A percentile compares a stretch with the other conserved stretches of the same genome.
phyloP scores from a whole-genome alignment of 805 yeast species.

The Yarrowia sp. region DNA sequence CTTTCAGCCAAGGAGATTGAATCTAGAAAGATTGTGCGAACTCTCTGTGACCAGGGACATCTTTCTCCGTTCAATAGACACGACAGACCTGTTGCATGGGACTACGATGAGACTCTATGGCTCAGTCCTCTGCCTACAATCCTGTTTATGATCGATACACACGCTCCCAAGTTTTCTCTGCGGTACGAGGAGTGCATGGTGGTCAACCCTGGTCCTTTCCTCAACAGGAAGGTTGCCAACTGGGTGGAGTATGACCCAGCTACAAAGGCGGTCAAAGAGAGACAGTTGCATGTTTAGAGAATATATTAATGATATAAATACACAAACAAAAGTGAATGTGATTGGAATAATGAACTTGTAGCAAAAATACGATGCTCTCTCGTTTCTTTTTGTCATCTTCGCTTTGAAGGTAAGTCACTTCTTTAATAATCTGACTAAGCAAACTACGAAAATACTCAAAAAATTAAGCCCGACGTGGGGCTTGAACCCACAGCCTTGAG shows the following conservation, averaged over 20 bases:
- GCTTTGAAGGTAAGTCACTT: too few relatives aligned
- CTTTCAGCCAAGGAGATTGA: conserved; percentile 47
- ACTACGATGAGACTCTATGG: conserved; percentile 70
- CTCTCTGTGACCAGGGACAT: conserved; percentile 85
- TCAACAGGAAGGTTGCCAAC: conserved; percentile 56
- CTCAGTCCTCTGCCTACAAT: conserved; percentile 79
- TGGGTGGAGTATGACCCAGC: conserved; percentile 79
- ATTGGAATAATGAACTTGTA: too few relatives aligned
- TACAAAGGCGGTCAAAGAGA: conserved; percentile 55
- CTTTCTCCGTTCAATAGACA: conserved; percentile 76
- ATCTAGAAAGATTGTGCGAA: conserved; percentile 66
- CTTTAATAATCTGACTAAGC: too few relatives aligned
- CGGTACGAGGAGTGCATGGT: conserved; percentile 84
- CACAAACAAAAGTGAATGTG: too few relatives aligned
- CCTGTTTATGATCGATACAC: conserved; percentile 69
- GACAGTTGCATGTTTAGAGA: conserved; percentile 43
- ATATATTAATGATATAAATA: background rate
- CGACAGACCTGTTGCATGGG: conserved; percentile 70
- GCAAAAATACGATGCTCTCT: too few relatives aligned
- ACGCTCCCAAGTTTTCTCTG: conserved; percentile 73
- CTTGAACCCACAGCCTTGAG: conserved; percentile 37
- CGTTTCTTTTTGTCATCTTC: too few relatives aligned
- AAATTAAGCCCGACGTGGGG: conserved; percentile 33
- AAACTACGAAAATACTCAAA: background rate
- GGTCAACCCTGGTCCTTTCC: conserved; percentile 70